phyloP scores from a whole-genome alignment of 306 rosid genomes.

The Inga leiocalycina region DNA sequence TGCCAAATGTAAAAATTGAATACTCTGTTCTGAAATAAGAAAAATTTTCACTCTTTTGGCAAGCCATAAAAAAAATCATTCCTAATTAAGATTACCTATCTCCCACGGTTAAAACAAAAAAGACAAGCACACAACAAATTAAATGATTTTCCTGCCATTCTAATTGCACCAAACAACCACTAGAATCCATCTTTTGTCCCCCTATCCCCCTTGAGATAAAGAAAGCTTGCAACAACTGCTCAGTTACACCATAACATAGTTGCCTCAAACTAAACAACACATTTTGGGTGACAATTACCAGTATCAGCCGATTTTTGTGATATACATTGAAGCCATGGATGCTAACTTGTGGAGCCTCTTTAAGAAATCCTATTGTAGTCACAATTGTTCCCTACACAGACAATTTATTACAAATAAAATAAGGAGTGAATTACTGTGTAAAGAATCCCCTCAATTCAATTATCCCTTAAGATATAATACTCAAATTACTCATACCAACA shows the following conservation, averaged over 20 bases:
- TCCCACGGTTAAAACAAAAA: background rate
- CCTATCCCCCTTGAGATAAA: background rate
- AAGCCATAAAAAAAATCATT: background rate
- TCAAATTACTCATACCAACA: background rate
- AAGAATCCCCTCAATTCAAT: background rate
- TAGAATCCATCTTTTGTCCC: background rate
- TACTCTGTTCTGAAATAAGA: constrained; percentile 1
- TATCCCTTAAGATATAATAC: constrained; percentile 22
- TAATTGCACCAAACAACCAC: background rate
- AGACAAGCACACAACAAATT: background rate
- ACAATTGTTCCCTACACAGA: constrained; percentile 58
- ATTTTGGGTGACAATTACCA: constrained; percentile 49
- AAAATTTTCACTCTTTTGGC: background rate
- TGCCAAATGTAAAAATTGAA: background rate
- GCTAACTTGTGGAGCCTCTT: constrained; percentile 78
- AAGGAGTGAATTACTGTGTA: constrained; percentile 20
- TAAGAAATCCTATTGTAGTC: constrained; percentile 90
- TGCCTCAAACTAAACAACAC: constrained; percentile 12
- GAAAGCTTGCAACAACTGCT: background rate
- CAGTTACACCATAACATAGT: background rate
- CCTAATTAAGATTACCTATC: background rate
- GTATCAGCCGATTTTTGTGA: constrained; percentile 90
- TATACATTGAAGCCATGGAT: constrained; percentile 89
- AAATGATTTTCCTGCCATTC: background rate
- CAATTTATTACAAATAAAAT: constrained; percentile 10